These are phyloP conservation scores for Cylindrotheca closterium DNA, from an alignment of 108 stramenopile species.

Conservation along the genomic window DNA sequence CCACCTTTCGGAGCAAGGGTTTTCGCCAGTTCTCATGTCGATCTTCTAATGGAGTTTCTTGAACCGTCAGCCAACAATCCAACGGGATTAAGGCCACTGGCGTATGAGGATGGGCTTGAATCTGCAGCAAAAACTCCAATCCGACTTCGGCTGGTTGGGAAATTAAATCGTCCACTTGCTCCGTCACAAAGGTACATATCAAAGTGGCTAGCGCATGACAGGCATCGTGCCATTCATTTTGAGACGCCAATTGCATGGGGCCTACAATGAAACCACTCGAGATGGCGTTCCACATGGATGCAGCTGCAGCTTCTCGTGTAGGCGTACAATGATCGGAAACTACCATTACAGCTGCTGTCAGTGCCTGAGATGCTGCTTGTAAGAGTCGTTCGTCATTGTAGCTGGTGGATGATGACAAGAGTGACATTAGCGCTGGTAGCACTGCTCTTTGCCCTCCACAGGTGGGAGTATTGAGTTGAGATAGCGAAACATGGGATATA, in stretches of 20 bases:
- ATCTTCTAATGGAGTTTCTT: slow-evolving; percentile 51
- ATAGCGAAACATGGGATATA: slow-evolving; percentile 30
- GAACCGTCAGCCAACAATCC: slow-evolving; percentile 64
- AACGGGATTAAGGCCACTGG: slow-evolving; percentile 40
- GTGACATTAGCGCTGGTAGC: slow-evolving; percentile 36
- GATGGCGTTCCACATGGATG: slow-evolving; percentile 39
- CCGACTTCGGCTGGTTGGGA: slow-evolving; percentile 37
- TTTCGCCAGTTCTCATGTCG: slow-evolving; percentile 34
- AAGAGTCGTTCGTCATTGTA: slow-evolving; percentile 17
- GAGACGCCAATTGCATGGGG: slow-evolving; percentile 29
- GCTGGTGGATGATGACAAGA: slow-evolving; percentile 36
- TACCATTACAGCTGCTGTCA: slow-evolving; percentile 35
- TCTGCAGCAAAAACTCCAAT: slow-evolving; percentile 41
- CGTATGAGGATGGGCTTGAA: slow-evolving; percentile 48
- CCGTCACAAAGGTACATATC: slow-evolving; percentile 43
- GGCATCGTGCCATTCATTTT: slow-evolving; percentile 43
- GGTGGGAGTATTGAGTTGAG: slow-evolving; percentile 24
- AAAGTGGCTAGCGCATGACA: slow-evolving; percentile 41
- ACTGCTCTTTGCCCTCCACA: slow-evolving; percentile 8
- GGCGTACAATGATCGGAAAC: slow-evolving; percentile 41
- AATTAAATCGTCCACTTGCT: slow-evolving; percentile 46
- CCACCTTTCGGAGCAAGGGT: slow-evolving; percentile 38
- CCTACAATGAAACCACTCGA: slow-evolving; percentile 30
- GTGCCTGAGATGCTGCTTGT: slow-evolving; percentile 28
- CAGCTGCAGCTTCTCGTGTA: slow-evolving; percentile 32